Evolutionary conservation across 2,329 filamentous ascomycete genomes (phyloP), one percentile per base, ranked within the genome.

Genomic region (Aspergillus uvarum): DNA sequence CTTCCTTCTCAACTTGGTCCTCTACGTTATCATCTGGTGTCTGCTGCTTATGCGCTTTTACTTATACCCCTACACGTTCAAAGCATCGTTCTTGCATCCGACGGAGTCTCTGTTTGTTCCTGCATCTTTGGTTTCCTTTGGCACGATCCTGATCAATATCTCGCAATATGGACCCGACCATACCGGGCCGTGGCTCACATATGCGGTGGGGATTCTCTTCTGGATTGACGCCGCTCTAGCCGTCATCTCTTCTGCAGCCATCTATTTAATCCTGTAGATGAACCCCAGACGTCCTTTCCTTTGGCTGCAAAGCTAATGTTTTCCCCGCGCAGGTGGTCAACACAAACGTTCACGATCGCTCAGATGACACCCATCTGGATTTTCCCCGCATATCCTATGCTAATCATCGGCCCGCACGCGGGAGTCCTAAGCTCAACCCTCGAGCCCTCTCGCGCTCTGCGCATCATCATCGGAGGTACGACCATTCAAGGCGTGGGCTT

Each of bases 331-430:
- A 86, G 83, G 67, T 88, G 85, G 85, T 86, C 83, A 2, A 88
- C 85, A 0, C 83, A 85, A 61, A 86, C 84, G 2, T 87, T 87
- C 66, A 87, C 91, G 0, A 90, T 95, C 51, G 88, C 90, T 35
- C 87, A 87, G 55, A 95, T 96, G 91, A 95, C 91, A 0, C 91
- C 91, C 0, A 87, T 92, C 19, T 95, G 91, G 91, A 92, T 94
- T 57, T 95, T 95, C 65, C 91, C 91, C 0, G 90, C 89, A 0
- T 96, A 96, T 65, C 90, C 91, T 0, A 81, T 95, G 22, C 83
- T 96, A 3, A 85, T 95, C 8, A 86, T 89, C 22, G 91, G 89
- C 0, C 89, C 91, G 0, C 87, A 92, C 66, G 91, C 89, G 4
- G 83, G 84, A 19, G 86, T 82, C 6, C 72, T 88, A 12, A 80